Evolutionary conservation across 2,329 filamentous ascomycete genomes (phyloP), one percentile per base, ranked within the genome.

Genomic region (Penicillium janthinellum): DNA sequence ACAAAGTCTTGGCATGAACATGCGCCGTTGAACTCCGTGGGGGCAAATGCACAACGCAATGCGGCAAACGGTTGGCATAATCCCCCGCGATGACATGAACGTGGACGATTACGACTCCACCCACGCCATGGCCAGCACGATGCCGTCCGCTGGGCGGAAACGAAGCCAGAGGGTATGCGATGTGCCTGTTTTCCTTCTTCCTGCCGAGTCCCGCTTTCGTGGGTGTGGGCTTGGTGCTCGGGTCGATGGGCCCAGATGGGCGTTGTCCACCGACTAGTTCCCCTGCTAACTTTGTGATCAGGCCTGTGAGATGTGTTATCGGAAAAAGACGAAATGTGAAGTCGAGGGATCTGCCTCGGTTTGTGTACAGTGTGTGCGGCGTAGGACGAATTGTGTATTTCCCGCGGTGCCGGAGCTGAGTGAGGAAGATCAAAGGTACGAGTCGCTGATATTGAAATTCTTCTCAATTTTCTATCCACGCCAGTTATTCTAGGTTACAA

Each of bases 341-440:
- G 90, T 92, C 67, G 95, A 95, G 78, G 85, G 92, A 71, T 91
- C 92, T 25, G 85, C 89, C 54, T 37, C 57, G 7, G 51, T 63
- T 20, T 97, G 93, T 79, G 89, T 90, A 5, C 93, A 96, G 78
- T 97, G 93, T 77, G 88, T 89, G 73, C 96, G 96, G 75, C 96
- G 96, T 82, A 96, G 96, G 82, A 95, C 91, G 6, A 90, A 93
- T 70, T 97, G 94, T 78, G 86, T 95, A 69, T 96, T 96, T 74
- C 96, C 92, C 2, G 90, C 95, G 72, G 90, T 95, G 47, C 91
- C 96, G 80, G 96, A 96, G 86, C 96, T 96, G 83, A 84, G 91
- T 62, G 92, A 89, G 73, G 91, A 92, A 60, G 91, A 91, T 1
- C 96, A 96, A 81, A 93, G 93, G 91, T 95, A 83, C 64, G 47